Conservation (phyloP, 768 basidiomycete genomes). For the Ramaria sp. region DNA sequence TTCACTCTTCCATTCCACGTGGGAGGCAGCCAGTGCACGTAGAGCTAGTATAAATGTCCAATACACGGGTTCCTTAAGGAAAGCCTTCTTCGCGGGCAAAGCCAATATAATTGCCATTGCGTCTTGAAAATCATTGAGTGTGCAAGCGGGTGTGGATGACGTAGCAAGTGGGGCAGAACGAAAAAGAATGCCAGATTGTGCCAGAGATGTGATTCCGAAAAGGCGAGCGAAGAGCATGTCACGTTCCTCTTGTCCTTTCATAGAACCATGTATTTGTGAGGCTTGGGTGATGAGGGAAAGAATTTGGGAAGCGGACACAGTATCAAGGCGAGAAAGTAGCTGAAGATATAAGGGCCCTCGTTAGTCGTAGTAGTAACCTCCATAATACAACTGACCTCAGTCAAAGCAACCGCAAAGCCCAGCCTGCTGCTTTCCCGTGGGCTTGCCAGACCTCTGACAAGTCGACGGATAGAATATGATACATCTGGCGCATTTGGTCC, state of each 20-base stretch:
- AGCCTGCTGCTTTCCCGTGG: constrained; percentile 88
- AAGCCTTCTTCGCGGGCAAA: constrained; percentile 76
- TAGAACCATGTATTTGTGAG: constrained; percentile 61
- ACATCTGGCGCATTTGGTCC: constrained; percentile 80
- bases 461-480: constrained; percentile 78
- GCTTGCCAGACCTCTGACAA: constrained; percentile 83
- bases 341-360: constrained; percentile 20
- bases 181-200: constrained; percentile 76
- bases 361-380: not conserved
- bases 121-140: constrained; percentile 45
- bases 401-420: constrained; percentile 92
- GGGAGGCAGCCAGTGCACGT: constrained; percentile 44
- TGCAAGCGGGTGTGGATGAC: constrained; percentile 43
- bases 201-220: constrained; percentile 78
- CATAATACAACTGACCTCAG: constrained; percentile 53
- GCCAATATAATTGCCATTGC: constrained; percentile 50
- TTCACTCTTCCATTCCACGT: constrained; percentile 60
- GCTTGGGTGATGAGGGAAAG: constrained; percentile 62
- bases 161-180: constrained; percentile 44
- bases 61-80: constrained; percentile 88
- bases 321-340: constrained; percentile 71
- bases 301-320: constrained; percentile 70
- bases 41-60: constrained; percentile 64
- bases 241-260: constrained; percentile 86
- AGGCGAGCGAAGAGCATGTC: constrained; percentile 87